Evolutionary conservation across 371 early-diverging fungal genomes (phyloP), one percentile per base, ranked within the genome.

Genomic region (Syncephalastrum racemosum): DNA sequence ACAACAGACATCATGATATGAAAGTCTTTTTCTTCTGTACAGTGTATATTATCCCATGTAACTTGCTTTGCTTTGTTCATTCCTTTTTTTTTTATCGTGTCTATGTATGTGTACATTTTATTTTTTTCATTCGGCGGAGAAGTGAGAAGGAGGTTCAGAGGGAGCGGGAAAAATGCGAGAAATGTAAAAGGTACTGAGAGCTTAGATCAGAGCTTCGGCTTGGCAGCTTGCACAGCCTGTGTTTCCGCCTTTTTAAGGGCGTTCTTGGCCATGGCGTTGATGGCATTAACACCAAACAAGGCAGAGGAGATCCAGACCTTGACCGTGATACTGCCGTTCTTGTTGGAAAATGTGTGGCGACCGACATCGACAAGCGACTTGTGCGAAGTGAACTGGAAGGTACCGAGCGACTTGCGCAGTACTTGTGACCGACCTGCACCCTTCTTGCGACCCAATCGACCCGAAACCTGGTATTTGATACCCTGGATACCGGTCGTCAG

Each of bases 241-340:
- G 63, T 63, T 23, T 64, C 60, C 10, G 62, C 31, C 43, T 69
- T 70, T 18, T 64, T 73, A 40, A 69, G 36, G 36, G 36, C 36
- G 36, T 31, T 31, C 36, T 31, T 31, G 36, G 36, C 36, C 36
- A 31, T 31, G 36, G 36, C 36, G 36, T 31, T 66, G 16, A 75
- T 47, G 20, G 79, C 76, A 59, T 68, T 66, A 13, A 71, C 80
- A 63, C 80, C 80, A 64, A 79, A 79, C 41, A 79, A 54, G 18
- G 80, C 77, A 59, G 71, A 58, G 19, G 77, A 63, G 39, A 79
- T 74, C 80, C 80, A 79, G 15, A 79, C 80, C 58, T 79, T 79
- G 54, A 79, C 75, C 43, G 80, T 79, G 56, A 79, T 79, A 45
- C 69, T 70, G 56, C 80, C 80, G 50, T 79, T 79, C 61, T 71